phyloP scores from a whole-genome alignment of 345 rosid species.

The Pugionium cornutum region DNA sequence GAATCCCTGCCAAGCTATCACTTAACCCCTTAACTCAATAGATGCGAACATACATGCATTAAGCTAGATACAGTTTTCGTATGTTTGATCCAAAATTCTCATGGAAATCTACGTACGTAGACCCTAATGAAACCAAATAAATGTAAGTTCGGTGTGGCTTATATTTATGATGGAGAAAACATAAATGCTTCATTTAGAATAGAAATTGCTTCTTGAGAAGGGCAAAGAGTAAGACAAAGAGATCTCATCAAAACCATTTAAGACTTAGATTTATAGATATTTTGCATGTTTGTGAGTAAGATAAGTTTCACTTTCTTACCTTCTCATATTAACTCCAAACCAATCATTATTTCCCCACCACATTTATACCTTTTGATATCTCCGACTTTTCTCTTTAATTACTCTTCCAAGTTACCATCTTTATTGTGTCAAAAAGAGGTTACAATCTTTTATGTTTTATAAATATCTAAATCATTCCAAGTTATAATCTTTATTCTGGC shows the following conservation, averaged over 20 bases:
- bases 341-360: constrained; percentile 34
- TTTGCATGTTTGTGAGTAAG: constrained; percentile 31
- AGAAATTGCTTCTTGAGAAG: constrained; percentile 39
- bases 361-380: constrained; percentile 34
- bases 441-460: too few relatives aligned
- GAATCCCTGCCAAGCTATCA: constrained; percentile 7
- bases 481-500: too few relatives aligned
- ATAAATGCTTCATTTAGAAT: constrained; percentile 35
- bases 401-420: constrained; percentile 9
- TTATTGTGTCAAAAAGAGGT: too few relatives aligned
- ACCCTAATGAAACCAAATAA: constrained; percentile 13
- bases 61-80: background rate
- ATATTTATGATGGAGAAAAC: constrained; percentile 21
- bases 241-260: constrained; percentile 20
- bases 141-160: constrained; percentile 35
- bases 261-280: constrained; percentile 6
- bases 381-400: too few relatives aligned
- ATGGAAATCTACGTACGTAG: background rate
- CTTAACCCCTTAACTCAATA: background rate
- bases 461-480: too few relatives aligned
- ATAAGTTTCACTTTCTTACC: constrained; percentile 29
- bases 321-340: constrained; percentile 28
- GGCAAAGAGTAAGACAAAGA: constrained; percentile 30
- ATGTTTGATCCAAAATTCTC: constrained; percentile 1
- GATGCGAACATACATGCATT: constrained; percentile 9